These are phyloP conservation scores for Aegilops longissima DNA, from an alignment of 176 grass and related monocot genomes.

Conservation along the genomic window DNA sequence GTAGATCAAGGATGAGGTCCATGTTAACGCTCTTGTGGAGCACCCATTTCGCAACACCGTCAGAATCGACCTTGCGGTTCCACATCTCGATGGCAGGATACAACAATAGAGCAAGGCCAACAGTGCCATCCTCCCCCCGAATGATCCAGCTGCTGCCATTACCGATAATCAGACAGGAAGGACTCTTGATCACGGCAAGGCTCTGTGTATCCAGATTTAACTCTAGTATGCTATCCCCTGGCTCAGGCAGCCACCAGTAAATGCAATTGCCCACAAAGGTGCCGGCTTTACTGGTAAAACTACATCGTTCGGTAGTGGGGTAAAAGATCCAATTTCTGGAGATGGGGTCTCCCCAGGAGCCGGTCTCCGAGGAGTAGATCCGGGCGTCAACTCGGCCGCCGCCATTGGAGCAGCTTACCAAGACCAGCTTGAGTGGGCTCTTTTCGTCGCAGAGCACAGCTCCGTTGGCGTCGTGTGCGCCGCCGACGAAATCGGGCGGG, in stretches of 20 bases:
- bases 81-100: not conserved
- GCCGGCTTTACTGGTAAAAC: too few relatives aligned
- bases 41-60: not conserved
- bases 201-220: not conserved
- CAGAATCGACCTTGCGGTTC: not conserved
- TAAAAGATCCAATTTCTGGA: not conserved
- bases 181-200: not conserved
- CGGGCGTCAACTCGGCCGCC: not conserved
- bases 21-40: not conserved
- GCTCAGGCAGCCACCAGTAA: not conserved
- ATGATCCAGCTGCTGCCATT: not conserved
- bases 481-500: not conserved
- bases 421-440: not conserved
- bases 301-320: too few relatives aligned
- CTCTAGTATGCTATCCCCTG: not conserved
- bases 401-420: not conserved
- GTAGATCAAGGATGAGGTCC: not conserved
- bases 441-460: not conserved
- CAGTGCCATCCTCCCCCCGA: not conserved
- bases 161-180: not conserved
- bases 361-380: constrained; percentile 1
- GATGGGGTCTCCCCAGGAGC: not conserved
- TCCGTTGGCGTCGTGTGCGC: not conserved
- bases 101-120: not conserved
- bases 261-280: not conserved